phyloP scores from a whole-genome alignment of 768 basidiomycete species.

The Leccinum boreale region DNA sequence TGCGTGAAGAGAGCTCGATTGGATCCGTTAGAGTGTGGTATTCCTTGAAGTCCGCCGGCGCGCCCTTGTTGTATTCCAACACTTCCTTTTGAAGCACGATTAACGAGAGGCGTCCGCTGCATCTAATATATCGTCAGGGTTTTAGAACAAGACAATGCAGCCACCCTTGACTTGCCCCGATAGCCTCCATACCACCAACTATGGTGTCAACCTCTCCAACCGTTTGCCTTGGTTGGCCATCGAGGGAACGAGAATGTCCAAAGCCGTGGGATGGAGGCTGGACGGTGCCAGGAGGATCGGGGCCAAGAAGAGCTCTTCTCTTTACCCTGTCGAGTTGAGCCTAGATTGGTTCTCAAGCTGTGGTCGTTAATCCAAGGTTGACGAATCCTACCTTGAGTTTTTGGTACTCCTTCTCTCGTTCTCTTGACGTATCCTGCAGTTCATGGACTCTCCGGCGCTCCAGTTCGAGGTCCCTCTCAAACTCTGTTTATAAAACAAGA shows the following conservation, averaged over 20 bases:
- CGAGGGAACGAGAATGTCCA: conserved; percentile 14
- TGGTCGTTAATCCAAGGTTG: neutral
- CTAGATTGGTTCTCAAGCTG: conserved; percentile 33
- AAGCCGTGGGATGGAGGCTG: conserved; percentile 19
- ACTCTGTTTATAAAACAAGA: conserved; percentile 41
- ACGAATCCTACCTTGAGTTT: conserved; percentile 63
- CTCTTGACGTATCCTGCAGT: conserved; percentile 67
- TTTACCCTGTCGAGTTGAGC: conserved; percentile 79
- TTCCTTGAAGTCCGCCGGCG: conserved; percentile 31
- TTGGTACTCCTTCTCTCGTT: conserved; percentile 84
- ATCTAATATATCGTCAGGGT: conserved; percentile 41
- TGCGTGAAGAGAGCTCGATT: conserved; percentile 27
- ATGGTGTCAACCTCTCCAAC: conserved; percentile 42
- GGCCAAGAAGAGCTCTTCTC: conserved; percentile 71
- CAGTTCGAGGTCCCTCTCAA: conserved; percentile 77
- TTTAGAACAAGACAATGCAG: neutral
- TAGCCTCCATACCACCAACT: conserved; percentile 64
- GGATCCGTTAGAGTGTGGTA: conserved; percentile 19
- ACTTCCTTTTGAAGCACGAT: conserved; percentile 38
- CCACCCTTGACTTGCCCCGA: conserved; percentile 40
- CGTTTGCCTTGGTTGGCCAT: conserved; percentile 17
- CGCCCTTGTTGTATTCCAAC: conserved; percentile 34
- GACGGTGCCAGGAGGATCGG: conserved; percentile 19
- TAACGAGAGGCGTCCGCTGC: conserved; percentile 64
- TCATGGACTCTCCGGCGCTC: conserved; percentile 75